phyloP scores from a whole-genome alignment of 352 stramenopile genomes.

The Globisporangium nunn region DNA sequence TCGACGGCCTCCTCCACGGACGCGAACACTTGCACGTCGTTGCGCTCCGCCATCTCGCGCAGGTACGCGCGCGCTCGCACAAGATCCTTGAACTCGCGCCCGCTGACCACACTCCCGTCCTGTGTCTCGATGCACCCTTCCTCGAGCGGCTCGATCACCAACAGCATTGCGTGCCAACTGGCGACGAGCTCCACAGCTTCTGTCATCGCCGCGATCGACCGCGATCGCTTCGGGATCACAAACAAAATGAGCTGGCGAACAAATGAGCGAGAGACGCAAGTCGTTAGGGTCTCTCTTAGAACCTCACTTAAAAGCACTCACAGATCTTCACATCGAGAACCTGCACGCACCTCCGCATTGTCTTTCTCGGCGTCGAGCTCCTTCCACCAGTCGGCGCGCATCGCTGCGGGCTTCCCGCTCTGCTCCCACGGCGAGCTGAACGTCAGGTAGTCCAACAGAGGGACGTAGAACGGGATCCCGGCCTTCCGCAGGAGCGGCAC shows the following conservation, averaged over 20 bases:
- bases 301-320: neutral
- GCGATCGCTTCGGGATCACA: conserved; percentile 64
- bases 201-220: conserved; percentile 79
- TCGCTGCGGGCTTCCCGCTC: conserved; percentile 21
- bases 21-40: conserved; percentile 69
- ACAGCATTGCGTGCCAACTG: conserved; percentile 56
- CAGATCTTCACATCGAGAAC: neutral
- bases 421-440: conserved; percentile 36
- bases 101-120: conserved; percentile 34
- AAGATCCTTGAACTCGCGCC: conserved; percentile 80
- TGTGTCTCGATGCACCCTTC: conserved; percentile 51
- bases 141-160: conserved; percentile 67
- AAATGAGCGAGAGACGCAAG: neutral
- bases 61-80: conserved; percentile 70
- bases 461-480: conserved; percentile 69
- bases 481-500: conserved; percentile 68
- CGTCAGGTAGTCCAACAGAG: conserved; percentile 65
- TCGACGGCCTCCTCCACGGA: conserved; percentile 55
- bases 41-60: conserved; percentile 77
- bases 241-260: conserved; percentile 57
- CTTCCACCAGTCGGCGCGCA: conserved; percentile 30
- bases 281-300: neutral
- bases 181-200: conserved; percentile 75
- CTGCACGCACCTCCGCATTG: conserved; percentile 38
- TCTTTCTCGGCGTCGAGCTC: conserved; percentile 59